Conservation (phyloP, 192 early-diverging fungal species). For the Coemansia sp. region DNA sequence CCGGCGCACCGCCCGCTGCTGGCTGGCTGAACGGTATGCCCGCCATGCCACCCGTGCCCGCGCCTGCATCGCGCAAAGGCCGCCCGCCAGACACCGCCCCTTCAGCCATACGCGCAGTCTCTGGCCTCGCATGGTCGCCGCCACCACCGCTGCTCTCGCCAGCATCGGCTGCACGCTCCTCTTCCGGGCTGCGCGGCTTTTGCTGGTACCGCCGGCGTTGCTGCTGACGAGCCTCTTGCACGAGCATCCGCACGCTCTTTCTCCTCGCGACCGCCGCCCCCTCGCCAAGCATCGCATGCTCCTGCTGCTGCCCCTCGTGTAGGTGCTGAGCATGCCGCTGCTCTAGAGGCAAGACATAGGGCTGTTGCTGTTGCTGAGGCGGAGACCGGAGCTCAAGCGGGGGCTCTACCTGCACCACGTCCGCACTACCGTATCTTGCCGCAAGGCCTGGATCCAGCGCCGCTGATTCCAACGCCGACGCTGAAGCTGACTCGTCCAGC, state of each 20-base stretch:
- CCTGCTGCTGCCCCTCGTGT: not conserved
- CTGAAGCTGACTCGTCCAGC: slow-evolving; percentile 19
- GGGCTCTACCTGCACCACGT: no score
- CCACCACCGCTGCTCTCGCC: no score
- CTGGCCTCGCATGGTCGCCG: no score
- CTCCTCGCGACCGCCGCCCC: slow-evolving; percentile 22
- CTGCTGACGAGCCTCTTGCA: slow-evolving; percentile 39
- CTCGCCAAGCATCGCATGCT: not conserved
- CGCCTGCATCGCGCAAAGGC: not conserved
- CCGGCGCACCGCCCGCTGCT: no score
- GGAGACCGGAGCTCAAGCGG: no score
- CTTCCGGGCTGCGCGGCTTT: not conserved
- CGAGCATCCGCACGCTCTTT: slow-evolving; percentile 53
- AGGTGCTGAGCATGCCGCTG: not conserved
- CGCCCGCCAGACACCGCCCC: not conserved
- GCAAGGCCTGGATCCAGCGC: not conserved
- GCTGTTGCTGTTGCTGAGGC: slow-evolving; percentile 11
- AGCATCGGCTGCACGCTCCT: not conserved
- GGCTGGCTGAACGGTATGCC: not conserved
- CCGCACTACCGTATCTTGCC: not conserved
- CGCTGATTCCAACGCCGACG: not conserved
- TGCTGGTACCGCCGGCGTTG: slow-evolving; percentile 3
- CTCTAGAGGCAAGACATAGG: not conserved
- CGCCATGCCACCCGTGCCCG: not conserved
- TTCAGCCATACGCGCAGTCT: not conserved